Percentiles rank a stretch among this genome's conserved stretches.
These are phyloP conservation scores for Gracilaria domingensis DNA, from an alignment of 23 red algal genomes.

Conservation along the genomic window DNA sequence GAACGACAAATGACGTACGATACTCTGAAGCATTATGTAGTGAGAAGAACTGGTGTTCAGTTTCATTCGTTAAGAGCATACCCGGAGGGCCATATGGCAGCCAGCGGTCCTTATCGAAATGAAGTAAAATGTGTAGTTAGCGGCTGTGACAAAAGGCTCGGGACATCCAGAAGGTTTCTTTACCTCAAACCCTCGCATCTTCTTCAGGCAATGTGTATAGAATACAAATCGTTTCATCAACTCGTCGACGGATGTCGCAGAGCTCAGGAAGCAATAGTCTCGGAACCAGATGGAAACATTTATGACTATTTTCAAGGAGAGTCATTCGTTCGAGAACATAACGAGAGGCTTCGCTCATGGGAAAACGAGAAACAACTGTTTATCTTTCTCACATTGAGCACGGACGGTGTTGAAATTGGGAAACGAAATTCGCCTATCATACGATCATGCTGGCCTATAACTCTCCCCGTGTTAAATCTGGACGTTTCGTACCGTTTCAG, in stretches of 20 bases:
- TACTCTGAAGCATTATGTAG: no score
- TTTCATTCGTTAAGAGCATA: neutral
- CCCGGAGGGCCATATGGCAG: conserved; percentile 22
- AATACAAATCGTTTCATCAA: no score
- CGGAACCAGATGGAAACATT: no score
- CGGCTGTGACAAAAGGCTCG: neutral
- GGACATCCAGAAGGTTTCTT: neutral
- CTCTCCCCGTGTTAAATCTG: neutral
- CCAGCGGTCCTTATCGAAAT: neutral
- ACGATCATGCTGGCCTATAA: conserved; percentile 9
- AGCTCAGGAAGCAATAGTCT: no score
- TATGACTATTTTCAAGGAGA: neutral
- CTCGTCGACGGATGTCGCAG: no score
- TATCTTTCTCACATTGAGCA: neutral
- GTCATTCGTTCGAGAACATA: neutral
- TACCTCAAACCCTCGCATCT: no score
- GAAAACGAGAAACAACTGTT: neutral
- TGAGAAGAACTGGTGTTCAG: conserved; percentile 15
- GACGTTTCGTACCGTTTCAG: neutral
- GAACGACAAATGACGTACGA: no score
- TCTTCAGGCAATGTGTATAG: no score
- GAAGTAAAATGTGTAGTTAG: neutral
- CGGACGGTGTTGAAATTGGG: no score
- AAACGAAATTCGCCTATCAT: no score
- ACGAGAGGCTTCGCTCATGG: neutral